Percentiles rank a stretch among this genome's conserved stretches.
phyloP scores from a whole-genome alignment of 768 basidiomycete species.

The Amanita subjunquillea region DNA sequence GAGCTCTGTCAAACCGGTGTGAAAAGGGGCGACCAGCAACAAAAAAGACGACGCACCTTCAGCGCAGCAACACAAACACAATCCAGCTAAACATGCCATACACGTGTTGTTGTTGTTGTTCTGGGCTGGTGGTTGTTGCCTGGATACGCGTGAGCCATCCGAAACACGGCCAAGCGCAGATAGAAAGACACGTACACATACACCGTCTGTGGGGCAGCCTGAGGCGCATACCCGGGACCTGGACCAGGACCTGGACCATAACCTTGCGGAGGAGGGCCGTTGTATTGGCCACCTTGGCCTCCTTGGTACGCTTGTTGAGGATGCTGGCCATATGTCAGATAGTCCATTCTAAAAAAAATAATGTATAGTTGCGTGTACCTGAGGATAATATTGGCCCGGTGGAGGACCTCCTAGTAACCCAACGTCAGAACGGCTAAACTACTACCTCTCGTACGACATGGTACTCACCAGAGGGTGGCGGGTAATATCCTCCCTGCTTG shows the following conservation, averaged over 20 bases:
- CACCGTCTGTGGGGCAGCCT: conserved; percentile 60
- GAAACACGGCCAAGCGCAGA: neutral
- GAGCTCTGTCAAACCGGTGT: conserved; percentile 36
- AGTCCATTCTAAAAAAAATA: neutral
- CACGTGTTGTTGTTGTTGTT: conserved; percentile 32
- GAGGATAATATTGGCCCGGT: conserved; percentile 62
- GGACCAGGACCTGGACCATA: conserved; percentile 15
- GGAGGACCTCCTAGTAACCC: conserved; percentile 28
- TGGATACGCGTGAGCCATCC: conserved; percentile 7
- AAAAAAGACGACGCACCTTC: conserved; percentile 39
- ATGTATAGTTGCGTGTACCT: conserved; percentile 17
- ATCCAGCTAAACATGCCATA: conserved; percentile 56
- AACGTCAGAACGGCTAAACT: conserved; percentile 2
- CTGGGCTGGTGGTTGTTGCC: conserved; percentile 41
- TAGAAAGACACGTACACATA: conserved; percentile 48
- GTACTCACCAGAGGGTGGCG: conserved; percentile 22
- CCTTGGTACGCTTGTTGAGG: conserved; percentile 63
- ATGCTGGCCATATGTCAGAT: conserved; percentile 43
- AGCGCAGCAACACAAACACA: conserved; percentile 61
- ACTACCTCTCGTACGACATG: neutral
- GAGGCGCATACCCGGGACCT: conserved; percentile 43
- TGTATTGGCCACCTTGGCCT: conserved; percentile 26
- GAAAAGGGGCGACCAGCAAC: neutral
- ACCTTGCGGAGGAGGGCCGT: conserved; percentile 20
- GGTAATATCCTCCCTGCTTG: conserved; percentile 33